Base-by-base conservation (phyloP, 2,329 filamentous ascomycete genomes). In the Colletotrichum truncatum region DNA sequence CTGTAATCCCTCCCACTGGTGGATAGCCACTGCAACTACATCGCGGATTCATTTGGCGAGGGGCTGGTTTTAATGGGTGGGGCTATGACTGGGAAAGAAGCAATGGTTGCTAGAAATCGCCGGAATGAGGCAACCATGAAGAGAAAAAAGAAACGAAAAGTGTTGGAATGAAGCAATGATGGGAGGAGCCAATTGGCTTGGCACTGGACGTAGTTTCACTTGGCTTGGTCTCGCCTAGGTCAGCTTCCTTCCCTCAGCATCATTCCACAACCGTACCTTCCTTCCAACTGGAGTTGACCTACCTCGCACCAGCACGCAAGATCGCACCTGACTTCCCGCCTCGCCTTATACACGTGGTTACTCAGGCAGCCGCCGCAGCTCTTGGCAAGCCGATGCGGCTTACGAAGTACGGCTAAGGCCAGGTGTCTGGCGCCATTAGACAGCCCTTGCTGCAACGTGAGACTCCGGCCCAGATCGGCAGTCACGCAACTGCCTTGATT, bases 351-450 rank as follows among this genome's bases (percentile, higher is more conserved):
- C 34, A 18, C 16, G 30, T n/a, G 16, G n/a, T 36, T 9, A 21
- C n/a, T 43, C 36, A 41, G 26, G 38, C 38, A 30, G 26, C 16
- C 9, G 52, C 38, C 11, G 52, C 39, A 16, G 52, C 52, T 55
- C 38, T 43, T 32, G 49, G 30, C 49, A 52, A 52, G 49, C 14
- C 18, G 28, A 52, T 38, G 30, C 49, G 49, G 49, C 49, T 52
- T 49, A 34, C n/a, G 45, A 12, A 11, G 45, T 32, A 49, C 45
- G 26, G 43, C 12, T 26, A 49, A 49, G n/a, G n/a, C 28, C 18
- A 51, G 28, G 34, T n/a, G 28, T 16, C 28, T n/a, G n/a, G n/a
- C n/a, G n/a, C n/a, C n/a, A n/a, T n/a, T n/a, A n/a, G n/a, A n/a
- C n/a, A n/a, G n/a, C n/a, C n/a, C n/a, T n/a, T n/a, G n/a, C n/a